Percentiles rank a stretch among this genome's conserved stretches.
phyloP scores from a whole-genome alignment of 2,329 filamentous ascomycete genomes.

The Colletotrichum scovillei region DNA sequence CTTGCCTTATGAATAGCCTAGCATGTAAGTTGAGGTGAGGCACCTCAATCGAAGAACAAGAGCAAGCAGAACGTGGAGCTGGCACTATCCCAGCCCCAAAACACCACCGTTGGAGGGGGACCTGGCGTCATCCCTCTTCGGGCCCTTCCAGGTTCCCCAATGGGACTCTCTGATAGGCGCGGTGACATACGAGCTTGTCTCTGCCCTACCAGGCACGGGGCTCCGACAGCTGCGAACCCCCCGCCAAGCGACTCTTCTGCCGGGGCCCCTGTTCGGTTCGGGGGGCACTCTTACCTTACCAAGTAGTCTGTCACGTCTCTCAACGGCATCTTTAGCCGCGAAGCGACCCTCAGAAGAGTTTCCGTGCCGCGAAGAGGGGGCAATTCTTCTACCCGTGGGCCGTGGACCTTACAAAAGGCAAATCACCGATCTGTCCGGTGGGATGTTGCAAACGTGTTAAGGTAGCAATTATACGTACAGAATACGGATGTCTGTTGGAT shows the following conservation, averaged over 20 bases:
- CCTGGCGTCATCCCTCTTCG: conserved; percentile 30
- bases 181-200: conserved; percentile 33
- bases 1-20: too few species aligned
- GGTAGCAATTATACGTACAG: too few species aligned
- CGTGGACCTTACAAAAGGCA: neutral
- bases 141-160: neutral
- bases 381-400: neutral
- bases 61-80: conserved; percentile 19
- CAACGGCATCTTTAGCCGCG: conserved; percentile 9
- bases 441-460: neutral
- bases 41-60: neutral
- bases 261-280: neutral
- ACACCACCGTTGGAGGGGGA: conserved; percentile 22
- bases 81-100: conserved; percentile 18
- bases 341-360: neutral
- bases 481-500: neutral
- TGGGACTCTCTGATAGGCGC: conserved; percentile 28
- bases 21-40: too few species aligned
- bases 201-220: conserved; percentile 36
- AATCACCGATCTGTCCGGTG: neutral
- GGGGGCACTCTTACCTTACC: neutral
- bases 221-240: conserved; percentile 16
- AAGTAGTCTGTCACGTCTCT: neutral
- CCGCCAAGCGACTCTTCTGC: conserved; percentile 19
- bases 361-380: neutral